Conservation (phyloP, 495 filamentous ascomycete genomes). For the Talaromyces trachyspermus region DNA sequence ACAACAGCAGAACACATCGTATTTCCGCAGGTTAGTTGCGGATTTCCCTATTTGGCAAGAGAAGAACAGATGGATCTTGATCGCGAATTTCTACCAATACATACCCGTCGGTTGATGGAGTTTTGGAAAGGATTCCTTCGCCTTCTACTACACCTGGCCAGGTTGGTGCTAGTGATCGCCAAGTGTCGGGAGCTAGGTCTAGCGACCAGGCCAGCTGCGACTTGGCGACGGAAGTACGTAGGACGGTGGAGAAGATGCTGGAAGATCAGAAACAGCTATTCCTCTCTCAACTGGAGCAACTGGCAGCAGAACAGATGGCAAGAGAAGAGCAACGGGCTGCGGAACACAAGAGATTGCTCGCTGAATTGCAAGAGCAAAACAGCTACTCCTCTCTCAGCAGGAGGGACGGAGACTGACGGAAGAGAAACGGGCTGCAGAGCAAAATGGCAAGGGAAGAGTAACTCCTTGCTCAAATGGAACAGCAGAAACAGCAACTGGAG, state of each 20-base stretch:
- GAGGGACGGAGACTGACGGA: neutral
- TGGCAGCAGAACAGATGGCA: neutral
- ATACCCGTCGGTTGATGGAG: neutral
- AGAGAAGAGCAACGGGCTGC: too few species aligned
- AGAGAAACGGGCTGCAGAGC: too few species aligned
- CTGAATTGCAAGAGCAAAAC: neutral
- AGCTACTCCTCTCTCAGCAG: too few species aligned
- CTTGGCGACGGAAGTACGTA: too few species aligned
- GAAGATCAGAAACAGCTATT: neutral
- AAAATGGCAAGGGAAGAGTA: neutral
- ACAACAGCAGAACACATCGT: conserved; percentile 8
- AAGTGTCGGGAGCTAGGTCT: too few species aligned
- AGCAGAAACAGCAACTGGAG: too few species aligned
- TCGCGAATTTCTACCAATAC: neutral
- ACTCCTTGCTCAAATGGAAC: neutral
- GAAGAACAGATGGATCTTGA: neutral
- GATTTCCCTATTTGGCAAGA: neutral
- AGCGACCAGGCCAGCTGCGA: too few species aligned
- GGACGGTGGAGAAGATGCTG: too few species aligned
- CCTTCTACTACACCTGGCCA: neutral
- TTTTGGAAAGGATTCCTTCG: neutral
- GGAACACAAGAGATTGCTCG: neutral
- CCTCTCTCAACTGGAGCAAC: neutral
- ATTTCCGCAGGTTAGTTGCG: conserved; percentile 10
- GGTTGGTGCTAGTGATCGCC: too few species aligned